Conservation (phyloP, 2,329 filamentous ascomycete genomes). For the Beauveria sp. region DNA sequence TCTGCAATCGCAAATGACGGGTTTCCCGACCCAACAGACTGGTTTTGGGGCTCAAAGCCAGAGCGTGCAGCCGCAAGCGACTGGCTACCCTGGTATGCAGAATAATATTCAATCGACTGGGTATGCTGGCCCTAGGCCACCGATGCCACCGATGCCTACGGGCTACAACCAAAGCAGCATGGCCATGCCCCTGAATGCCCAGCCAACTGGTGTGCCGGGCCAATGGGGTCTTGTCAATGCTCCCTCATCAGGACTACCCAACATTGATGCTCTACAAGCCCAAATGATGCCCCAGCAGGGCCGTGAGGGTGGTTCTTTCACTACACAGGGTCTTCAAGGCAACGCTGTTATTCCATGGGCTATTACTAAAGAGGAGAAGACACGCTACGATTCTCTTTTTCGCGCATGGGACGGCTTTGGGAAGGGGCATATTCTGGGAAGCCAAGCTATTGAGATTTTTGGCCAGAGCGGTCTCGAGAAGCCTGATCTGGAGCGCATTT, state of each 20-base stretch:
- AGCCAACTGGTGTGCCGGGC: conserved; percentile 85
- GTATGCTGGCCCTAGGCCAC: conserved; percentile 78
- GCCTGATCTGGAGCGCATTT: conserved; percentile 81
- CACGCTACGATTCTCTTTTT: conserved; percentile 90
- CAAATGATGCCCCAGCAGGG: conserved; percentile 97
- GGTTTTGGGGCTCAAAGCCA: conserved; percentile 51
- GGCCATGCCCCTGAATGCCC: conserved; percentile 68
- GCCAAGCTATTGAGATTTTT: conserved; percentile 93
- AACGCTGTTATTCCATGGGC: conserved; percentile 98
- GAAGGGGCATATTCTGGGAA: conserved; percentile 86
- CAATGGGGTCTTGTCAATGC: conserved; percentile 99
- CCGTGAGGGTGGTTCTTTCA: conserved; percentile 74
- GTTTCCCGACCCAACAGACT: conserved; percentile 37
- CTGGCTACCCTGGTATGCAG: conserved; percentile 52
- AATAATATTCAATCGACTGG: conserved; percentile 65
- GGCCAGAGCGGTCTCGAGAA: conserved; percentile 92
- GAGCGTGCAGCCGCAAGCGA: conserved; percentile 59
- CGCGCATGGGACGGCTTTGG: conserved; percentile 92
- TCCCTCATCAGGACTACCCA: conserved; percentile 79
- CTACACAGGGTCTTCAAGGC: conserved; percentile 77
- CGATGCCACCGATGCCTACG: conserved; percentile 75
- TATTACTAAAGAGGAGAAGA: conserved; percentile 98
- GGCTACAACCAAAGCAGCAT: conserved; percentile 59
- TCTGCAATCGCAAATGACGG: conserved; percentile 53
- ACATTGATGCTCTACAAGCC: conserved; percentile 85